Base-by-base conservation (phyloP, 768 basidiomycete genomes). In the Termitomyces sp. region DNA sequence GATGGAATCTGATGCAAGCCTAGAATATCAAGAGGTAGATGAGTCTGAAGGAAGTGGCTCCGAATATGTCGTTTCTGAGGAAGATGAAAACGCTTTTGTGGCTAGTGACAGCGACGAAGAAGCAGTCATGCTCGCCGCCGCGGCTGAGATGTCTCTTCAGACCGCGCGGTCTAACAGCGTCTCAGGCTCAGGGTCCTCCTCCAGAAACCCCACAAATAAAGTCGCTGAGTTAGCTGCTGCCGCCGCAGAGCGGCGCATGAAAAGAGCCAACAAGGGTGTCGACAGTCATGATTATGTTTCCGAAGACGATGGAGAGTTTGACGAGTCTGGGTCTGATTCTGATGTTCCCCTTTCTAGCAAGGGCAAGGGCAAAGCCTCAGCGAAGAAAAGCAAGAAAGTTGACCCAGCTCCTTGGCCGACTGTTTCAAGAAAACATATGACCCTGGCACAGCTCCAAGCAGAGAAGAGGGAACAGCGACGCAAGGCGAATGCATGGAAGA, bases 11-110 rank as follows among this genome's bases (percentile, higher is more conserved):
- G 73, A 78, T 19, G 69, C 71, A 43, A 75, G 70, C 19, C 63
- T 73, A 40, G 76, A 77, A 40, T 75, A 72, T 57, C 70, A 77
- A 43, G 61, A 68, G 21, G 47, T 77, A 28, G 71, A 75, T 11
- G 85, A 86, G 56, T 83, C 79, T 17, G 78, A 78, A 31, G 78
- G 74, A 53, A 82, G 78, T 65, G 84, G 76, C 28, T 88, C 87
- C 41, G 86, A 86, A 55, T 88, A 85, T 60, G 72, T 79, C 42
- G 72, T 57, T 2, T 76, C 77, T 3, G 76, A 77, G 26, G 66
- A 70, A 19, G 74, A 75, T 26, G 74, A 74, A 43, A 73, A 76
- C 35, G 62, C 61, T 8, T 60, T 60, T 44, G 63, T 63, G 35
- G 66, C 67, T 2, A 62, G 66, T 19, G 68, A 71, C 45, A 62